Evolutionary conservation across 2,329 filamentous ascomycete genomes (phyloP).

Genomic region (Aspergillus fijiensis): DNA sequence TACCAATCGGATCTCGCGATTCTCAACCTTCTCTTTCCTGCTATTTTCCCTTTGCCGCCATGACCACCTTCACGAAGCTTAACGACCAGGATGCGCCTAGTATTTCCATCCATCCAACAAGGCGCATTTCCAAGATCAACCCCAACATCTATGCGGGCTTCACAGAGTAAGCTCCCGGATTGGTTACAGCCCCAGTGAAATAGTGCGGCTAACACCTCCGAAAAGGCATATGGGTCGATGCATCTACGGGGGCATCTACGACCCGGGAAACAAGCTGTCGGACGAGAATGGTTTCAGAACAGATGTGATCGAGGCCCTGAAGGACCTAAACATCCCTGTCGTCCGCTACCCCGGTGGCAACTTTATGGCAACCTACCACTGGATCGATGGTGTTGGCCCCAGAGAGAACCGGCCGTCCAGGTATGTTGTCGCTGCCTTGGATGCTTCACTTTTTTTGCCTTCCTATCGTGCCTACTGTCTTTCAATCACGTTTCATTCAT

Average conservation of each 20-base stretch:
- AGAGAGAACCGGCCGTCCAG: constrained; percentile 63
- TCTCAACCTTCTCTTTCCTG: background rate
- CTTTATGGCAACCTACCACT: constrained; percentile 82
- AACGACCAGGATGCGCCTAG: constrained; percentile 59
- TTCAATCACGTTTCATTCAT: background rate
- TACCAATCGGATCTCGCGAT: constrained; percentile 12
- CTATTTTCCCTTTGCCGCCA: constrained; percentile 35
- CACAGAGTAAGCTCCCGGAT: constrained; percentile 63
- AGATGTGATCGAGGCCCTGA: constrained; percentile 72
- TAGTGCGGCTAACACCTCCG: constrained; percentile 15
- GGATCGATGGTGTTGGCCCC: constrained; percentile 77
- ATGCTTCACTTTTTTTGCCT: background rate
- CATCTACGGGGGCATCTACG: constrained; percentile 84
- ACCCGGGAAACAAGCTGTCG: constrained; percentile 70
- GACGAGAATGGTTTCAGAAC: constrained; percentile 74
- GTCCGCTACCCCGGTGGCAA: constrained; percentile 82
- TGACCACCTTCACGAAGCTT: constrained; percentile 74
- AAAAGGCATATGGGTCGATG: constrained; percentile 81
- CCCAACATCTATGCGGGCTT: constrained; percentile 82
- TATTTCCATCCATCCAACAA: constrained; percentile 64
- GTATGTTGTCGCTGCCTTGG: constrained; percentile 30
- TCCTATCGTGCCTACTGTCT: background rate
- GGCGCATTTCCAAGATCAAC: constrained; percentile 71
- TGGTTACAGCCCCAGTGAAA: background rate
- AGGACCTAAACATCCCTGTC: constrained; percentile 72